Evolutionary conservation across 768 basidiomycete genomes (phyloP), one percentile per base, ranked within the genome.

Genomic region (Solioccasus polychromus): DNA sequence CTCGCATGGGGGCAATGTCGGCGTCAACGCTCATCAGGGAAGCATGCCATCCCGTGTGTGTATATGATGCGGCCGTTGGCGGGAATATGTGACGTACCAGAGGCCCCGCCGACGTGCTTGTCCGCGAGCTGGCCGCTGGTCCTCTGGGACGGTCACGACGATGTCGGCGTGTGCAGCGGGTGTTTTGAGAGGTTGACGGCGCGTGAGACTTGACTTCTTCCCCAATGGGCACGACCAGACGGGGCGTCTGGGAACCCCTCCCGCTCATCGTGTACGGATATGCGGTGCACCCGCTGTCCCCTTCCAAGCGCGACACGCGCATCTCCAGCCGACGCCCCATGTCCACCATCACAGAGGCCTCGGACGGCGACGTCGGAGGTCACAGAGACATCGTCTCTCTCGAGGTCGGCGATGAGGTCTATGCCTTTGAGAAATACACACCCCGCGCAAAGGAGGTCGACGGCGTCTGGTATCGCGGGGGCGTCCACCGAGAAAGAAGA

Each of bases 401-500:
- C 45, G 93, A 96, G 55, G 87, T 97, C 23, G 95, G 95, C 37
- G 94, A 96, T 66, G 94, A 97, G 62, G 83, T 98, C 26, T 97
- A 97, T 68, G 92, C 93, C 15, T 97, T 97, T 59, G 95, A 98
- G 71, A 85, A 85, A 61, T 94, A 92, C 64, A 83, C 76, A 0
- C 84, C 86, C 10, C 72, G 72, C 40, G 76, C 71, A 46, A 88
- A 85, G 59, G 88, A 89, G 42, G 80, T 79, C 11, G 87, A 88
- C 44, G 85, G 84, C 17, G 67, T 82, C 14, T 98, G 95, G 95
- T 97, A 92, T 68, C 76, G 95, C 71, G 95, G 95, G 88, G 96
- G 64, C 66, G 88, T 80, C 48, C 52, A 14, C 42, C 37, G 36
- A 35, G 2, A 3, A 22, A 41, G 39, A 4, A 51, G 8, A 25